phyloP scores from a whole-genome alignment of 768 basidiomycete genomes.

The Xerocomus potaroensis region DNA sequence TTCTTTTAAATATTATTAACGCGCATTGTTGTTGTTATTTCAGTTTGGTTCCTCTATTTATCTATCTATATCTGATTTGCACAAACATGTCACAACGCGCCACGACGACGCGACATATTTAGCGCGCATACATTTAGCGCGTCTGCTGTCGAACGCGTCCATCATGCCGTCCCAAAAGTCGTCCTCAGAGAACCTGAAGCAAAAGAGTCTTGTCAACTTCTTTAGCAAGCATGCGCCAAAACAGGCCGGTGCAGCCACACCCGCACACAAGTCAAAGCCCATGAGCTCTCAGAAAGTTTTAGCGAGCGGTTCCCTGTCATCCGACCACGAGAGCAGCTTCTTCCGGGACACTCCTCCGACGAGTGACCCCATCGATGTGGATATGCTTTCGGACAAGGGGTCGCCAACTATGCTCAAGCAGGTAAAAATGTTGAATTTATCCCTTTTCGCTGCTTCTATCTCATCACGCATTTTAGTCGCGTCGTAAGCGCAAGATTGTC shows the following conservation, averaged over 20 bases:
- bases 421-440: slow-evolving; percentile 26
- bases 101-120: slow-evolving; percentile 6
- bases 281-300: slow-evolving; percentile 27
- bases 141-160: slow-evolving; percentile 7
- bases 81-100: slow-evolving; percentile 22
- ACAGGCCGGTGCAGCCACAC: slow-evolving; percentile 28
- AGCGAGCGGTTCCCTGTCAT: slow-evolving; percentile 38
- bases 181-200: slow-evolving; percentile 49
- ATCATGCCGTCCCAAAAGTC: slow-evolving; percentile 18
- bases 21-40: too few relatives aligned
- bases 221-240: slow-evolving; percentile 41
- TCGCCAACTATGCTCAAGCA: slow-evolving; percentile 29
- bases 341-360: slow-evolving; percentile 66
- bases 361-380: slow-evolving; percentile 74
- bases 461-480: slow-evolving; percentile 25
- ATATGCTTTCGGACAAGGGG: slow-evolving; percentile 54
- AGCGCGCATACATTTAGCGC: neutral
- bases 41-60: too few relatives aligned
- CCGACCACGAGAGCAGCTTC: slow-evolving; percentile 46
- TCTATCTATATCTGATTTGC: neutral
- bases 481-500: slow-evolving; percentile 64
- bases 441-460: neutral
- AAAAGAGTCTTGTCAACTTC: slow-evolving; percentile 72
- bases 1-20: neutral
- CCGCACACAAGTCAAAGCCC: slow-evolving; percentile 8